Evolutionary conservation across 192 early-diverging fungal genomes (phyloP).

Genomic region (Entrophospora sp.): DNA sequence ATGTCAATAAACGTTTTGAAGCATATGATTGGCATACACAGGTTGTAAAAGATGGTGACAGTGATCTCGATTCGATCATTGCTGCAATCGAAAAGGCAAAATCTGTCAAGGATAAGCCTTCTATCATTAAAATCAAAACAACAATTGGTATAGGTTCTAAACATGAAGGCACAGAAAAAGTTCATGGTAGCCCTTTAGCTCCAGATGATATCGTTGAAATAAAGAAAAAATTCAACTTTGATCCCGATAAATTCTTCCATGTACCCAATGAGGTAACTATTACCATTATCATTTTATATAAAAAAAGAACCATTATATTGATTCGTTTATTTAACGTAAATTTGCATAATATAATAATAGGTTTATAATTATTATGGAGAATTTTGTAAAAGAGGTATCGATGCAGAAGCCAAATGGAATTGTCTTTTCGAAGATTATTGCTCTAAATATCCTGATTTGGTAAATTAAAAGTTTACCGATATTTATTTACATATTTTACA

Average conservation of each 20-base stretch:
- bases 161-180: slow-evolving; percentile 80
- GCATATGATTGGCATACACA: slow-evolving; percentile 92
- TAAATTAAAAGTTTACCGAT: no score
- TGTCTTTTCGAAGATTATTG: slow-evolving; percentile 61
- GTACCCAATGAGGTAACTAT: slow-evolving; percentile 64
- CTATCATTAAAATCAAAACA: slow-evolving; percentile 81
- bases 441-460: slow-evolving; percentile 52
- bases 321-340: no score
- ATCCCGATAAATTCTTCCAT: slow-evolving; percentile 61
- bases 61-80: slow-evolving; percentile 60
- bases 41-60: slow-evolving; percentile 70
- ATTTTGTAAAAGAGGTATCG: slow-evolving; percentile 49
- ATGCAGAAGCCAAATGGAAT: slow-evolving; percentile 69
- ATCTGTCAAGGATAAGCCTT: slow-evolving; percentile 78
- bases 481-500: no score
- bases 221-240: slow-evolving; percentile 80
- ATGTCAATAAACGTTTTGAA: slow-evolving; percentile 79
- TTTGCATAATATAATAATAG: slow-evolving; percentile 44
- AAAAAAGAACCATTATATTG: no score
- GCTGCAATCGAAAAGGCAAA: slow-evolving; percentile 75
- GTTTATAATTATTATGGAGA: slow-evolving; percentile 48
- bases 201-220: slow-evolving; percentile 68
- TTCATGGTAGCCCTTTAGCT: slow-evolving; percentile 83
- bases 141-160: slow-evolving; percentile 91
- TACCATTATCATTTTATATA: slow-evolving; percentile 32